Evolutionary conservation across 805 yeast species (phyloP), one percentile per base, ranked within the genome.

Genomic region (Tetrapisispora fleetii): DNA sequence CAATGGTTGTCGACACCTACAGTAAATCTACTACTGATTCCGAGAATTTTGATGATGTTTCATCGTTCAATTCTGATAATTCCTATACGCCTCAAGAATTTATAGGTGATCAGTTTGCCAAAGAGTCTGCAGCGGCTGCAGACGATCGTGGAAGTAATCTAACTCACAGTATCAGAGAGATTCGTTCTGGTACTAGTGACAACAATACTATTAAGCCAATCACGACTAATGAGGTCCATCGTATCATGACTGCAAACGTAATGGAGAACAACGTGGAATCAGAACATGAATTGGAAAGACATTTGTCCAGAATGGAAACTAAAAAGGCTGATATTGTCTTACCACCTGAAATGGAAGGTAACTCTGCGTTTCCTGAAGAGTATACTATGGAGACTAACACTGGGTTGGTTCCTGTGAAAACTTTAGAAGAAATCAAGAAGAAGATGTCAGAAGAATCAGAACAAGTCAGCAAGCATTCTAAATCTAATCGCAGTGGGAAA

Each of bases 351-450:
- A 7, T 17, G 17, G 32, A 46, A 40, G 44, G 44, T 17, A 40
- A 40, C 27, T 30, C 48, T 9, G 5, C 86, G 32, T 89, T 89
- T 73, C 96, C 96, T 5, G 96, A 89, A 70, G 96, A 89, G 63
- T 89, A 86, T 63, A 84, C 88, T 6, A 54, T 89, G 64, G 96
- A 89, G 70, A 89, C 96, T 0, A 75, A 76, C 46, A 86, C 96
- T 4, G 96, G 96, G 52, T 71, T 89, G 48, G 96, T 89, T 11
- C 93, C 91, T 1, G 85, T 81, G 1, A 70, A 78, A 40, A 83
- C 95, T 0, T 70, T 88, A 55, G 44, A 46, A 7, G 33, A 35
- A 32, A 14, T 46, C 10, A 35, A 40, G 2, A 24, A 18, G 13
- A 45, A 37, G 19, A 37, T 30, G 21, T 18, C 47, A 14, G 14